A percentile compares a stretch with the other conserved stretches of the same genome.
Conservation (phyloP, 140 eudicot species). For the Oenanthe javanica region DNA sequence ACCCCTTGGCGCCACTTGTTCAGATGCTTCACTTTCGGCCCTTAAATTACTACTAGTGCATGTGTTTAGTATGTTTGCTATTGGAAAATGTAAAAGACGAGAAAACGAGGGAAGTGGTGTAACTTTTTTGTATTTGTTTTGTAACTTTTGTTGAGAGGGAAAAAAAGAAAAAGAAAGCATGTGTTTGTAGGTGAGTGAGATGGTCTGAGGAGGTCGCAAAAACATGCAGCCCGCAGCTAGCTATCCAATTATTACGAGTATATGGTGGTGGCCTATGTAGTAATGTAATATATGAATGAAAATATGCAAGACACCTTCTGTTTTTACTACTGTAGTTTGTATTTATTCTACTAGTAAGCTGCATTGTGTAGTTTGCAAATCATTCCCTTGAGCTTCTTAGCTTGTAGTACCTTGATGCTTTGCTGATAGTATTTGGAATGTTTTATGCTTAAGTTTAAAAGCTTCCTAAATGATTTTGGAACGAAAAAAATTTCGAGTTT, state of each 20-base stretch:
- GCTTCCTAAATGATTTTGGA: no score
- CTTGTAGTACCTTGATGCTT: no score
- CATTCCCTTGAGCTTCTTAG: not conserved
- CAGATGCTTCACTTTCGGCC: not conserved
- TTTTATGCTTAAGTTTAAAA: no score
- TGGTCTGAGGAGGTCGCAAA: slow-evolving; percentile 78
- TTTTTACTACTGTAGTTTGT: not conserved
- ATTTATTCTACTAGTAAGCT: not conserved
- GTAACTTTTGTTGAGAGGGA: slow-evolving; percentile 3
- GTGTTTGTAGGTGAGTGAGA: slow-evolving; percentile 3
- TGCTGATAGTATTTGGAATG: no score
- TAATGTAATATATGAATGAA: not conserved
- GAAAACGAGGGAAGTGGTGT: slow-evolving; percentile 18
- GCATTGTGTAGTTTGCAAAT: not conserved
- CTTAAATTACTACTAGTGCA: not conserved
- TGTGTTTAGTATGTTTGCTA: slow-evolving; percentile 10
- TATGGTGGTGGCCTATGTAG: not conserved
- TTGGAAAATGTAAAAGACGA: slow-evolving; percentile 34
- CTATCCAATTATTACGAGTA: not conserved
- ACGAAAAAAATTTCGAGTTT: no score
- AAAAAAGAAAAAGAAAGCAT: not conserved
- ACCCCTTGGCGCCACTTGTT: slow-evolving; percentile 4
- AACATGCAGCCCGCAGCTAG: slow-evolving; percentile 81
- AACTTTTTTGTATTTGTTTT: slow-evolving; percentile 22
- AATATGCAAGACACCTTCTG: not conserved